Conservation (phyloP, 805 yeast species). For the Tetrapisispora namnaoensis region DNA sequence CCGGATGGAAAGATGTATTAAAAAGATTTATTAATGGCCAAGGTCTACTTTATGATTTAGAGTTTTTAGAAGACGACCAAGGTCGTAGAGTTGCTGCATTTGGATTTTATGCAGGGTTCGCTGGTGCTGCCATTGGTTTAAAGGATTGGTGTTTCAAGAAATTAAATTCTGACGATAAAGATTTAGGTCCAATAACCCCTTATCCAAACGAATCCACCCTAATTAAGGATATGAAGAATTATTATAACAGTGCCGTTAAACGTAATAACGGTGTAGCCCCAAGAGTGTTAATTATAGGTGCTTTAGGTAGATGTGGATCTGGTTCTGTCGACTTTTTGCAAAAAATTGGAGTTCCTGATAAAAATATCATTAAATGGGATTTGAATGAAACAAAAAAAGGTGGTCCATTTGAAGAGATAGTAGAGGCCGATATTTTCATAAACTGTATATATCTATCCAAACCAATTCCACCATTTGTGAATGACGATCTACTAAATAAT, state of each 20-base stretch:
- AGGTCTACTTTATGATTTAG: constrained; percentile 87
- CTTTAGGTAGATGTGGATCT: constrained; percentile 96
- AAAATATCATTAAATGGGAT: constrained; percentile 85
- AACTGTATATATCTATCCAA: constrained; percentile 91
- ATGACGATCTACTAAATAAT: constrained; percentile 54
- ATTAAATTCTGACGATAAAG: constrained; percentile 51
- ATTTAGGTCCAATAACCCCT: constrained; percentile 72
- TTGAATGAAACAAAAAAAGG: constrained; percentile 93
- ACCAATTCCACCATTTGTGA: constrained; percentile 89
- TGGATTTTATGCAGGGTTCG: constrained; percentile 99
- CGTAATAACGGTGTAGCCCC: constrained; percentile 58
- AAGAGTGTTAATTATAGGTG: constrained; percentile 84
- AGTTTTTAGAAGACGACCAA: constrained; percentile 83
- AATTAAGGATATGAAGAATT: constrained; percentile 57
- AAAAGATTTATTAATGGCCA: constrained; percentile 84
- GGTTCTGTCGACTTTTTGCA: constrained; percentile 85
- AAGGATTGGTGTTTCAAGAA: constrained; percentile 93
- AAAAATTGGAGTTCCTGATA: constrained; percentile 81
- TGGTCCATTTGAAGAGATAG: constrained; percentile 94
- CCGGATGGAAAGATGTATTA: constrained; percentile 91
- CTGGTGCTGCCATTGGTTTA: constrained; percentile 96
- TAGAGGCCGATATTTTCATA: constrained; percentile 76
- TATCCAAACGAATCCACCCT: constrained; percentile 71
- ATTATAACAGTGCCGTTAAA: constrained; percentile 47
- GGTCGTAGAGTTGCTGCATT: constrained; percentile 99